Conservation (phyloP, 331 rosid species). For the Pyracantha coccinea region DNA sequence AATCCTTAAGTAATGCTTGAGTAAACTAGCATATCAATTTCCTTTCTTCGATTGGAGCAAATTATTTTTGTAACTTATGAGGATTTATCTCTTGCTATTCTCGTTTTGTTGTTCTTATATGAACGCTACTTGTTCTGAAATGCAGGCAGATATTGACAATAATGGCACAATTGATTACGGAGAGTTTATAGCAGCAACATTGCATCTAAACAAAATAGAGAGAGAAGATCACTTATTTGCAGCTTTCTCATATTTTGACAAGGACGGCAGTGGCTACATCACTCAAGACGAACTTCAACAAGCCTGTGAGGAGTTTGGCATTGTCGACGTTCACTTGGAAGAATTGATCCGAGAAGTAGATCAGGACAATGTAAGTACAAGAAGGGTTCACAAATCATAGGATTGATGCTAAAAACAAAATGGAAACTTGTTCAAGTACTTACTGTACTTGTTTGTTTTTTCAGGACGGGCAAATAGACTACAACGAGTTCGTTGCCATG, state of each 20-base stretch:
- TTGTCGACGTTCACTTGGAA: slow-evolving; percentile 37
- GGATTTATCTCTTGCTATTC: too few relatives aligned
- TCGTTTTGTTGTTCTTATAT: not conserved
- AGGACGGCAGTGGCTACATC: slow-evolving; percentile 47
- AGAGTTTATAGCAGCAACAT: slow-evolving; percentile 52
- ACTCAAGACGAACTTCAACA: slow-evolving; percentile 45
- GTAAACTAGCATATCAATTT: not conserved
- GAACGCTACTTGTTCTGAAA: not conserved
- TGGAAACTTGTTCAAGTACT: not conserved
- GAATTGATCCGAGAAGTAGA: slow-evolving; percentile 40
- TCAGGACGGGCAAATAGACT: slow-evolving; percentile 55
- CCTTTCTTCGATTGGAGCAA: not conserved
- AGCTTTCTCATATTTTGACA: slow-evolving; percentile 50
- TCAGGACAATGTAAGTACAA: slow-evolving; percentile 39
- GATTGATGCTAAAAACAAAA: not conserved
- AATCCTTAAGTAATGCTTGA: too few relatives aligned
- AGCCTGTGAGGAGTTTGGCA: slow-evolving; percentile 49
- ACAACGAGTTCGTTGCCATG: slow-evolving; percentile 49
- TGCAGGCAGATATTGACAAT: slow-evolving; percentile 45
- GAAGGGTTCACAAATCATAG: not conserved
- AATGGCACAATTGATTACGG: slow-evolving; percentile 45
- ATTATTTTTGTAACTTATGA: too few relatives aligned
- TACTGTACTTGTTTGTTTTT: not conserved
- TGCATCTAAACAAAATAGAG: slow-evolving; percentile 37
- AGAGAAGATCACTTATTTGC: slow-evolving; percentile 37